Base-by-base conservation (phyloP, 169 alveolate genomes). In the Plasmodium adleri region DNA sequence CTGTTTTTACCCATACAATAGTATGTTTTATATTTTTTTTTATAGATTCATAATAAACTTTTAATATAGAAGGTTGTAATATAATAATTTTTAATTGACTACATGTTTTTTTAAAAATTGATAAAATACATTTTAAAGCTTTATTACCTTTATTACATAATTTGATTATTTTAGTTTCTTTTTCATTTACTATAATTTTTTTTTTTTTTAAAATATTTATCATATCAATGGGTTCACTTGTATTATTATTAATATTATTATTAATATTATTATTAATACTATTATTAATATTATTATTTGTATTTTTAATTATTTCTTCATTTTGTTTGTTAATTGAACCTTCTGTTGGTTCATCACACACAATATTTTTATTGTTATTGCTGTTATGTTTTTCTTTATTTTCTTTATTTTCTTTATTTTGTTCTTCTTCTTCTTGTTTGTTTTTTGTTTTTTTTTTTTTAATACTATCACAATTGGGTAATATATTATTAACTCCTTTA, bases 1-100 rank as follows among this genome's bases (percentile, higher is more conserved):
- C 96, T n/a, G 96, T 94, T 92, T 94, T 94, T 32, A 94, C 92
- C 96, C 96, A 94, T 15, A 90, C 95, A 2, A 94, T 39, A n/a
- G 96, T 94, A 62, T 94, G 96, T 45, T 78, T 78, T 66, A 78
- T 43, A 54, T 78, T 78, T 60, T 78, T 78, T 58, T 28, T 64
- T 10, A 64, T 12, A 78, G 47, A 15, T 1, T 32, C 39, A 66
- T 50, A 78, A 47, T 78, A 54, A 7, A 52, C 17, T 56, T 28
- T 78, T 43, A 78, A 54, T 6, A 78, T 52, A 6, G 90, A 78
- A 15, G 90, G 90, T 28, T 78, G 76, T 17, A 78, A 50, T 7
- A 78, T 78, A 1, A 78, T 66, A 17, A 52, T 66, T 78, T 78
- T 78, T 43, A 67, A 66, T 52, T 49, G 24, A 5, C 17, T 3